phyloP scores from a whole-genome alignment of 2,329 filamentous ascomycete species.

The Cytospora leucostoma region DNA sequence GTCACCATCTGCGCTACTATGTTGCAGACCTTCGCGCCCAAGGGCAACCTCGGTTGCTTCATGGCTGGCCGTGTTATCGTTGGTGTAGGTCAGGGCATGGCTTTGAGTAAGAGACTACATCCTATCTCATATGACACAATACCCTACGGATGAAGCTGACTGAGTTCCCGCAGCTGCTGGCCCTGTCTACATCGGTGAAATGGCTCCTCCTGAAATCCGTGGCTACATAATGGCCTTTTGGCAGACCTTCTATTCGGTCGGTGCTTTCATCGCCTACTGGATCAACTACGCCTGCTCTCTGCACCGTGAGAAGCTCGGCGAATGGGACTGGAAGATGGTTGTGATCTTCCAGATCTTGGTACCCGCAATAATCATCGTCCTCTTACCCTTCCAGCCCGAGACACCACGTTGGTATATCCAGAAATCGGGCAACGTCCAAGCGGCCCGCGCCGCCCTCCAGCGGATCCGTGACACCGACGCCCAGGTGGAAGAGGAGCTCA shows the following conservation, averaged over 20 bases:
- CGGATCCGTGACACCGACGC: conserved; percentile 64
- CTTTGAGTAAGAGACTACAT: conserved; percentile 48
- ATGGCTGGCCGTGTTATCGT: conserved; percentile 69
- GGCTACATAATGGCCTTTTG: conserved; percentile 70
- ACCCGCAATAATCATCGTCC: conserved; percentile 60
- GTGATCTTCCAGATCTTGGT: conserved; percentile 74
- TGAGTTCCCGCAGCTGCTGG: conserved; percentile 50
- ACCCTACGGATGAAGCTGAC: not conserved
- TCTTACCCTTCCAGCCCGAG: conserved; percentile 68
- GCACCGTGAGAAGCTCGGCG: conserved; percentile 56
- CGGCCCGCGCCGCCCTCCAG: conserved; percentile 59
- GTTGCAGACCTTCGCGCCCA: conserved; percentile 66
- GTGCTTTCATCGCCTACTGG: conserved; percentile 65
- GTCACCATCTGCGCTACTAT: conserved; percentile 69
- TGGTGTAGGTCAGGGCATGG: conserved; percentile 70
- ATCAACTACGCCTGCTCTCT: conserved; percentile 65
- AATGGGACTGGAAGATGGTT: conserved; percentile 75
- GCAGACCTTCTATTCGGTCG: conserved; percentile 69
- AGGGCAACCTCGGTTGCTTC: conserved; percentile 63
- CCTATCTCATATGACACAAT: conserved; percentile 27
- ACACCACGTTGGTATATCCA: conserved; percentile 70
- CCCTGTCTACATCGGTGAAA: conserved; percentile 71
- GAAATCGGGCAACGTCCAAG: conserved; percentile 59
- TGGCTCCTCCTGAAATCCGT: conserved; percentile 64
- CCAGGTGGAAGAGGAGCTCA: conserved; percentile 67